Percentiles rank a stretch among this genome's conserved stretches.
These are phyloP conservation scores for Mycena floridula DNA, from an alignment of 768 basidiomycete species.

Conservation along the genomic window DNA sequence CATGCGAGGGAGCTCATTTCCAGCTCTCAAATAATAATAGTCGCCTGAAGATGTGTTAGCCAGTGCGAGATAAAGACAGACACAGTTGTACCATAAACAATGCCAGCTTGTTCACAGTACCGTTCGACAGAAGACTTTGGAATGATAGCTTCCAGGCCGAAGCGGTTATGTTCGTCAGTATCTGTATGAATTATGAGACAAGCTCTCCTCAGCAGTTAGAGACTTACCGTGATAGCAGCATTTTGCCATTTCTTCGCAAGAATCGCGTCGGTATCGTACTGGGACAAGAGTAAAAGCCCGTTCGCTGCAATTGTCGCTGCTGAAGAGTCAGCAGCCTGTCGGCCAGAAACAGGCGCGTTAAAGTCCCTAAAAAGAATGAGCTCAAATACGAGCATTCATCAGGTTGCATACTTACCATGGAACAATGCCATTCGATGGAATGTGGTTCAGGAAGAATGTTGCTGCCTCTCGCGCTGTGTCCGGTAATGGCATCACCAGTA, in stretches of 20 bases:
- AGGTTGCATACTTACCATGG: slow-evolving; percentile 47
- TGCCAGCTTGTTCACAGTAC: slow-evolving; percentile 62
- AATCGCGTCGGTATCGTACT: slow-evolving; percentile 27
- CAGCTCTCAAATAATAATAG: slow-evolving; percentile 37
- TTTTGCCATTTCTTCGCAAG: slow-evolving; percentile 34
- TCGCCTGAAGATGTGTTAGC: too few species aligned
- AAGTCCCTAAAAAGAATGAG: neutral
- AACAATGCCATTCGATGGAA: slow-evolving; percentile 58
- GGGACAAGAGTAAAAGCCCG: slow-evolving; percentile 52
- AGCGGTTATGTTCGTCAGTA: slow-evolving; percentile 40
- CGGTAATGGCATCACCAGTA: slow-evolving; percentile 47
- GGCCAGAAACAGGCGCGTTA: slow-evolving; percentile 43
- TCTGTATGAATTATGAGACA: slow-evolving; percentile 22
- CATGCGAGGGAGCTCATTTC: slow-evolving; percentile 28
- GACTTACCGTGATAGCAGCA: too few species aligned
- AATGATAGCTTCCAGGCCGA: slow-evolving; percentile 55
- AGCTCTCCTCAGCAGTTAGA: too few species aligned
- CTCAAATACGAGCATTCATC: slow-evolving; percentile 2
- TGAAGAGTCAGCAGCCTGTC: slow-evolving; percentile 65
- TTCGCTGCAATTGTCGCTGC: slow-evolving; percentile 60
- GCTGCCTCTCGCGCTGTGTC: slow-evolving; percentile 54
- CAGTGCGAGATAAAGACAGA: too few species aligned
- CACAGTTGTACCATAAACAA: slow-evolving; percentile 38
- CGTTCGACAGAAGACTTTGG: slow-evolving; percentile 61
- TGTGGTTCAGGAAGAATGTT: slow-evolving; percentile 47